Evolutionary conservation across 352 stramenopile genomes (phyloP).

Genomic region (Nothophytophthora sp.): DNA sequence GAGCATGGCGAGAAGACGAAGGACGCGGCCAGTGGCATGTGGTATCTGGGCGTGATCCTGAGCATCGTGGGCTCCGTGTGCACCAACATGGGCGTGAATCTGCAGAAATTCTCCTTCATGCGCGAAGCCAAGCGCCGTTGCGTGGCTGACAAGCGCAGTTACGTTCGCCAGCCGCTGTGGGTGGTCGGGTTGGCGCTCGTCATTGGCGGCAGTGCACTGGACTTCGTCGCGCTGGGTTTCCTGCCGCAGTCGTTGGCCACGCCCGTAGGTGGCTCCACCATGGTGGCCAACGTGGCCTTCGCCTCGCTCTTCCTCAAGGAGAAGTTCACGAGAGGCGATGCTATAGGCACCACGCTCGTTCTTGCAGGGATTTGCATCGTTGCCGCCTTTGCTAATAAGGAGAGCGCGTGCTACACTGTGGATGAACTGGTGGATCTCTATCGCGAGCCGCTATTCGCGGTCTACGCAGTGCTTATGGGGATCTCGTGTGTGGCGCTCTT

Average conservation of each 20-base stretch:
- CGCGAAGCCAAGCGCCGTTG: constrained; percentile 62
- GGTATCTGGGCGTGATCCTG: constrained; percentile 83
- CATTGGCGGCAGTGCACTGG: constrained; percentile 62
- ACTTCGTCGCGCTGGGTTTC: constrained; percentile 83
- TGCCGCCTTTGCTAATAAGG: constrained; percentile 78
- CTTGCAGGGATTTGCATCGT: constrained; percentile 75
- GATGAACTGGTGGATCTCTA: constrained; percentile 74
- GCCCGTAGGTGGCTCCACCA: constrained; percentile 75
- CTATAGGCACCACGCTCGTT: constrained; percentile 66
- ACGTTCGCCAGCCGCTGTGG: constrained; percentile 77
- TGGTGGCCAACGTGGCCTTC: constrained; percentile 86
- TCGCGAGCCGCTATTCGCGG: constrained; percentile 53
- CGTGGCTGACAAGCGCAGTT: constrained; percentile 63
- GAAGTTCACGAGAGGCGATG: constrained; percentile 66
- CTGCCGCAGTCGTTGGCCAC: constrained; percentile 80
- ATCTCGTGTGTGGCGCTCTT: constrained; percentile 40
- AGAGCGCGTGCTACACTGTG: constrained; percentile 76
- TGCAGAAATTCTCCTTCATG: constrained; percentile 92
- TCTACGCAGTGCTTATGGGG: constrained; percentile 64
- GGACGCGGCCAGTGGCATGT: constrained; percentile 35
- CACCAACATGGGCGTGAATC: constrained; percentile 87
- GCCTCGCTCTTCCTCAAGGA: constrained; percentile 80
- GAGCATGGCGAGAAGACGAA: constrained; percentile 19
- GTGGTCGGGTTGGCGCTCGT: constrained; percentile 77
- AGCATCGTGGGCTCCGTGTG: constrained; percentile 66